Evolutionary conservation across 2,329 filamentous ascomycete genomes (phyloP).

Genomic region (Epichloe typhina): DNA sequence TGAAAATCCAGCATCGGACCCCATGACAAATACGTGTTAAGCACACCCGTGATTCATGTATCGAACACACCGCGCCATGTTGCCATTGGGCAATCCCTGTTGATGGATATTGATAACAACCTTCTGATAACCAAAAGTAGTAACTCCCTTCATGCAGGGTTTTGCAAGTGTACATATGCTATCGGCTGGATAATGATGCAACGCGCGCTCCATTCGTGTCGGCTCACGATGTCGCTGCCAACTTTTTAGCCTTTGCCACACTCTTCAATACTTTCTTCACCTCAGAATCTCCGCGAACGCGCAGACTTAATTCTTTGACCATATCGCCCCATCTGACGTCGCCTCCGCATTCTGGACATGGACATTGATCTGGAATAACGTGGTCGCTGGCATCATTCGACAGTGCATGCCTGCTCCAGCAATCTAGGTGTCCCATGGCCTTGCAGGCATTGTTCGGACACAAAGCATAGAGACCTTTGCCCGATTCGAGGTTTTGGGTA

Average conservation of each 20-base stretch:
- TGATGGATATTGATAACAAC: neutral
- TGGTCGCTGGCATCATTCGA: conserved; percentile 21
- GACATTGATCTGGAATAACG: conserved; percentile 54
- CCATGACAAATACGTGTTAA: neutral
- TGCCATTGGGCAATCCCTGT: neutral
- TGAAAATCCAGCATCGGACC: neutral
- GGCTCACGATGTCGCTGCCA: neutral
- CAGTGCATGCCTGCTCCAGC: conserved; percentile 43
- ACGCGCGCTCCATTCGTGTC: no score
- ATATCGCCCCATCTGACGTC: conserved; percentile 59
- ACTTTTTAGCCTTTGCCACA: conserved; percentile 19
- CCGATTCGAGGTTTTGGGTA: conserved; percentile 28
- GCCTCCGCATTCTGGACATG: conserved; percentile 56
- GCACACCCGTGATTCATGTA: no score
- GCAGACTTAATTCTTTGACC: conserved; percentile 69
- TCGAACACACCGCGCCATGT: neutral
- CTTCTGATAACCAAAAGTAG: no score
- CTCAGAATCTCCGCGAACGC: conserved; percentile 57
- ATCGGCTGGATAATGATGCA: no score
- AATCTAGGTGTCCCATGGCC: conserved; percentile 45
- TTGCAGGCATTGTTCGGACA: conserved; percentile 42
- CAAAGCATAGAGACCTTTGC: conserved; percentile 40
- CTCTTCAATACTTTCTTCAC: conserved; percentile 54
- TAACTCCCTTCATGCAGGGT: no score
- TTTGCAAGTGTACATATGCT: no score